Evolutionary conservation across 768 basidiomycete genomes (phyloP), one percentile per base, ranked within the genome.

Genomic region (Gautieria morchelliformis): DNA sequence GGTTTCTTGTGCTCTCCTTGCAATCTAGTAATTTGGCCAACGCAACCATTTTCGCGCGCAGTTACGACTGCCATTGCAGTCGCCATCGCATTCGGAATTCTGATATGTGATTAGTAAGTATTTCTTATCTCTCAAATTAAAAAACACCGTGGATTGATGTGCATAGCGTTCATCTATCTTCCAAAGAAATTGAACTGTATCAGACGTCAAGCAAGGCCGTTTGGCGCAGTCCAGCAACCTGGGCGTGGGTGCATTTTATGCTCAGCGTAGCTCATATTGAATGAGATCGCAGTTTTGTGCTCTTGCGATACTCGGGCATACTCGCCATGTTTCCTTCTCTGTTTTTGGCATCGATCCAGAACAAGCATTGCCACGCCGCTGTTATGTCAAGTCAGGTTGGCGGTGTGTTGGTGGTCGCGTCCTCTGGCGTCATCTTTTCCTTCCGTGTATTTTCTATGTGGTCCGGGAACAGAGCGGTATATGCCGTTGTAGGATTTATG

Each of bases 381-480:
- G 64, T 69, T 3, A 63, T 66, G 22, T 58, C 65, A 14, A 68
- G 69, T 45, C 67, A 69, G 56, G 66, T 65, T 14, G 68, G 69
- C 27, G 65, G 62, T 9, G 59, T 69, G 6, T 59, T 70, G 24
- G 66, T 67, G 17, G 65, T 70, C 22, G 65, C 63, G 12, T 68
- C 68, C 0, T 66, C 69, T 30, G 71, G 71, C 44, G 57, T 62
- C 17, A 66, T 74, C 12, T 69, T 72, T 54, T 66, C 67, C 58
- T 67, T 66, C 53, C 70, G 71, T 41, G 66, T 72, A 14, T 64
- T 63, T 45, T 64, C 67, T 17, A 64, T 74, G 44, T 74, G 71
- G 71, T 65, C 64, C 41, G 66, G 65, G 20, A 62, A 65, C 27
- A 67, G 61, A 40, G 58, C 63, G 39, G 65, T 68, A 19, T 46